Evolutionary conservation across 139 green algal genomes (phyloP), one percentile per base, ranked within the genome.

Genomic region (Nannochloris sp.): DNA sequence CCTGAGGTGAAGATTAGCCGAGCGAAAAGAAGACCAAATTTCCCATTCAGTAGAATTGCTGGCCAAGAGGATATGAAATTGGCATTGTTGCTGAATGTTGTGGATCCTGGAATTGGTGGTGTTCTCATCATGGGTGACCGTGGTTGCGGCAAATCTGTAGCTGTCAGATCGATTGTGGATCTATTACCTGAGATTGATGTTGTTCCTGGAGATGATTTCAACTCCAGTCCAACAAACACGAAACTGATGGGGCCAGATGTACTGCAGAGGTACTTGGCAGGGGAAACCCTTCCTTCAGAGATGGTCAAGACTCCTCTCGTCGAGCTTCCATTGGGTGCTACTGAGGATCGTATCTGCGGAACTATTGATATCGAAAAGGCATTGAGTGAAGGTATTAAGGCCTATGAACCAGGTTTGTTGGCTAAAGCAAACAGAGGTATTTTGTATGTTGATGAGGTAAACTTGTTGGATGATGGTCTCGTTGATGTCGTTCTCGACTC

Each of bases 291-390:
- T 60, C 66, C 75, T 3, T 62, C 71, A 1, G 63, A 37, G 3
- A 60, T 57, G 57, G 85, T 85, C 58, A 78, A 78, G 43, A 93
- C 85, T n/a, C 88, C 89, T 44, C 82, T 96, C 76, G 80, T 96
- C 43, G 90, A 96, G 67, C 86, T 90, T 48, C 84, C 84, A 8
- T 71, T 90, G 43, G 89, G 89, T 8, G 88, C 89, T 7, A 96
- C 89, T 18, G 89, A 96, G 80, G 89, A 96, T 75, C 71, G 88
- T 27, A 90, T 96, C 55, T 96, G 89, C 73, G 89, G 89, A 27
- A 95, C 88, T 58, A 96, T 96, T 61, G 87, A 95, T 72, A 94
- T 96, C 64, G 89, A 96, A 74, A 91, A 91, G 75, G 89, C 89
- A 25, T 74, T 95, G 27, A 82, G 73, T 19, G 88, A 94, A 66